These are phyloP conservation scores for Parastagonospora nodorum DNA, from an alignment of 2,329 filamentous ascomycete species.

Conservation along the genomic window DNA sequence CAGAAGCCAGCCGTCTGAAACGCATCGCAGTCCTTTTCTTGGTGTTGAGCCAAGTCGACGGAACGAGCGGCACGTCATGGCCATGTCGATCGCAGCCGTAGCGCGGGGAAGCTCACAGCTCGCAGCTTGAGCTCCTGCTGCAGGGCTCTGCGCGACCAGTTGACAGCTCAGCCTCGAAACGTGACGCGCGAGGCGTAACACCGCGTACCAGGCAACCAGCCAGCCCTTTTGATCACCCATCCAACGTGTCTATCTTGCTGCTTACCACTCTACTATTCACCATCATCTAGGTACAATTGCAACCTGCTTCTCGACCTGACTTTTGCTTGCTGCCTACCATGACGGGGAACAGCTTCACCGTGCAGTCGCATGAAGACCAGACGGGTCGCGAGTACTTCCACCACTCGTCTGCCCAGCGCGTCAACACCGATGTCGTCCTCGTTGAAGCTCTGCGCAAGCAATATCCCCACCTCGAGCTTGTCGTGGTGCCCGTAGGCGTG, in stretches of 20 bases:
- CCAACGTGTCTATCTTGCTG: neutral
- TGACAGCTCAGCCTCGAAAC: neutral
- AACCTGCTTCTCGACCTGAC: no score
- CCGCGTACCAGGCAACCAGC: neutral
- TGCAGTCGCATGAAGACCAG: constrained; percentile 39
- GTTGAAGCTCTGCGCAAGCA: constrained; percentile 52
- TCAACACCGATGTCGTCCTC: constrained; percentile 52
- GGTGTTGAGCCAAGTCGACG: neutral
- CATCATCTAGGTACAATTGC: no score
- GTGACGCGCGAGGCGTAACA: neutral
- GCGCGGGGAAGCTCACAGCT: neutral
- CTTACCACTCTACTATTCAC: neutral
- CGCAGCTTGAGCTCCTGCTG: neutral
- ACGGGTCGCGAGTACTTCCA: constrained; percentile 49
- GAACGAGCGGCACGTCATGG: neutral
- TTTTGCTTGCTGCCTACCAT: constrained; percentile 12
- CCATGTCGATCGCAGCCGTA: neutral
- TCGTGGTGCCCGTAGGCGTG: constrained; percentile 40
- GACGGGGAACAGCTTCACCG: constrained; percentile 32
- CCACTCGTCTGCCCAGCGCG: constrained; percentile 49
- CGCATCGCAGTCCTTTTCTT: no score
- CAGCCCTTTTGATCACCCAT: neutral
- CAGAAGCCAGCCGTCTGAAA: no score
- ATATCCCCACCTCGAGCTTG: constrained; percentile 52
- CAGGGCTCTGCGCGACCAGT: neutral